Evolutionary conservation across 805 yeast genomes (phyloP), one percentile per base, ranked within the genome.

Genomic region (Candida wancherniae): DNA sequence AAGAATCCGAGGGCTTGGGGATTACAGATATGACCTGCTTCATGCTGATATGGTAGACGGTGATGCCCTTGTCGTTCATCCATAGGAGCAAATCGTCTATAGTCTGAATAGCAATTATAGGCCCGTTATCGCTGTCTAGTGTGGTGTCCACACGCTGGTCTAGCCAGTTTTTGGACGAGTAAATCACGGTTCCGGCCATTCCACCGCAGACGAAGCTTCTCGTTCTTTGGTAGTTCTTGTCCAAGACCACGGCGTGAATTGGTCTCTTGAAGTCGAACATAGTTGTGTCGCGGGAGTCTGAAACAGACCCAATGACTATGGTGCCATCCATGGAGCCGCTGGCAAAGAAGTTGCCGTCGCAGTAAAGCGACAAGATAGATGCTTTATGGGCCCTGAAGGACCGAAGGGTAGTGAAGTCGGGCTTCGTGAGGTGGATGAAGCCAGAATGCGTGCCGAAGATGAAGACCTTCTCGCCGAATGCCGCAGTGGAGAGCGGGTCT

Each of bases 261-360:
- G 97, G 97, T 17, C 97, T 64, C 45, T 82, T 80, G 55, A 87
- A 84, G 55, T 88, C 94, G 44, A 74, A 80, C 3, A 86, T 87
- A 0, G 71, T 64, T 3, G 82, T 74, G 44, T 82, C 92, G 4
- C 64, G 58, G 12, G 73, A 74, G 40, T 80, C 83, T 2, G 42
- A 36, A 1, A 84, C 61, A 2, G 87, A 73, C 0, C 95, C 92
- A 4, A 86, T 73, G 2, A 86, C 86, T 0, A 90, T 82, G 0
- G 95, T 83, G 0, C 98, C 98, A 52, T 92, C 98, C 64, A 90
- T 80, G 0, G 97, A 86, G 0, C 88, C 95, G 0, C 94, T 79
- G 0, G 92, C 94, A 37, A 92, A 75, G 47, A 70, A 76, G 6
- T 57, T 57, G 0, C 94, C 92, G 48, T 85, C 94, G 2, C 82